phyloP scores from a whole-genome alignment of 345 rosid genomes.

The Hirschfeldia incana region DNA sequence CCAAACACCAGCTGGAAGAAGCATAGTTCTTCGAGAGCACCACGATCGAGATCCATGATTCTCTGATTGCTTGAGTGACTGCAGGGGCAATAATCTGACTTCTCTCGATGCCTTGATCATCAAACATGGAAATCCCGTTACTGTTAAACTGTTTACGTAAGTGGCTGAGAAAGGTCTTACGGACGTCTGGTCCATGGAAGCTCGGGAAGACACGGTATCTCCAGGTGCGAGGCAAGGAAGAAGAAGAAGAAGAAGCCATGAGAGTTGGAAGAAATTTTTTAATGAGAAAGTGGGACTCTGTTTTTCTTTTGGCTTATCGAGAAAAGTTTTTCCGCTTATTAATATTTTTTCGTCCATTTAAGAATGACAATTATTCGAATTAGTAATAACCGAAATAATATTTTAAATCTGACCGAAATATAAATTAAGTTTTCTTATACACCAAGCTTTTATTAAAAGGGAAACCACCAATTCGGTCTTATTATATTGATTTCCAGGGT shows the following conservation, averaged over 20 bases:
- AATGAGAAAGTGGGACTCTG: too few relatives aligned
- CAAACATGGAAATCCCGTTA: not conserved
- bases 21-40: not conserved
- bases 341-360: too few relatives aligned
- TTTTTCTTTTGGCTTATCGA: too few relatives aligned
- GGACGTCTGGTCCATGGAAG: not conserved
- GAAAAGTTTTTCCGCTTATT: too few relatives aligned
- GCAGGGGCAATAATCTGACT: not conserved
- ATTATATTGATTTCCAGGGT: too few relatives aligned
- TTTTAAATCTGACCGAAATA: too few relatives aligned
- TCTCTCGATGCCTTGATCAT: not conserved
- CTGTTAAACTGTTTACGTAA: not conserved
- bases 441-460: too few relatives aligned
- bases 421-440: too few relatives aligned
- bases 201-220: not conserved
- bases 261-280: too few relatives aligned
- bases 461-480: too few relatives aligned
- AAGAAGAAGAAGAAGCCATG: not conserved
- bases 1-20: not conserved
- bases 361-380: too few relatives aligned
- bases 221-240: not conserved
- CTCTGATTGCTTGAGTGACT: not conserved
- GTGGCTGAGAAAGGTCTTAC: not conserved
- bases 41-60: not conserved
- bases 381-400: too few relatives aligned